Base-by-base conservation (phyloP, 176 grass and related monocot species). In the Pontederia crassipes region DNA sequence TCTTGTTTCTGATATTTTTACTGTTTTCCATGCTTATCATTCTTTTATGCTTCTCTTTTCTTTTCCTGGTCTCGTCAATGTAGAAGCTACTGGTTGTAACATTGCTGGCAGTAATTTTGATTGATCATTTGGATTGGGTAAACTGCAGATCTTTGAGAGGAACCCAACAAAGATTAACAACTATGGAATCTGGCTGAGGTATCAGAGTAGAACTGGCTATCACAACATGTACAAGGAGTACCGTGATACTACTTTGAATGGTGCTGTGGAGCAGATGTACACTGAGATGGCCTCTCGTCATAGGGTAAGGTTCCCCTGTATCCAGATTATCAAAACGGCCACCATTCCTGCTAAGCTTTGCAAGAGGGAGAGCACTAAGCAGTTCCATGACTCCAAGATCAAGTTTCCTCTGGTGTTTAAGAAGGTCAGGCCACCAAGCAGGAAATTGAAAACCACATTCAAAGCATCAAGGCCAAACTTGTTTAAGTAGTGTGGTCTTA, bases 191-290 rank as follows among this genome's bases (percentile, higher is more conserved):
- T 90, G 87, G 87, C 64, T 90, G 40, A 75, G 83, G n/a, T 90
- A 90, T 72, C 83, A 90, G 76, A 86, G 82, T 83, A 79, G 83
- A 52, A 90, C 87, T 1, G 87, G 87, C 12, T 90, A 90, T 76
- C 87, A 91, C 65, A 91, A 86, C 69, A 86, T 91, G 87, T 91
- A 91, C 83, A 86, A 91, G 87, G 87, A 91, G 59, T 91, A 78
- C 63, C 83, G 87, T 51, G 82, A 86, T 64, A 86, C 83, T 4
- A 91, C 87, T 24, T 66, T 86, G 28, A 83, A 91, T 40, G 87
- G 87, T 26, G 87, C 72, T 8, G 87, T 91, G n/a, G 87, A 91
- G 56, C 87, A 91, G 64, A 91, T 91, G 87, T 91, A 91, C 65
- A 82, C 58, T 48, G 87, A 91, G 63, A 91, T 91, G 87, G 87